Evolutionary conservation across 208 protist genomes (phyloP).

Genomic region (Balamuthia mandrillaris): DNA sequence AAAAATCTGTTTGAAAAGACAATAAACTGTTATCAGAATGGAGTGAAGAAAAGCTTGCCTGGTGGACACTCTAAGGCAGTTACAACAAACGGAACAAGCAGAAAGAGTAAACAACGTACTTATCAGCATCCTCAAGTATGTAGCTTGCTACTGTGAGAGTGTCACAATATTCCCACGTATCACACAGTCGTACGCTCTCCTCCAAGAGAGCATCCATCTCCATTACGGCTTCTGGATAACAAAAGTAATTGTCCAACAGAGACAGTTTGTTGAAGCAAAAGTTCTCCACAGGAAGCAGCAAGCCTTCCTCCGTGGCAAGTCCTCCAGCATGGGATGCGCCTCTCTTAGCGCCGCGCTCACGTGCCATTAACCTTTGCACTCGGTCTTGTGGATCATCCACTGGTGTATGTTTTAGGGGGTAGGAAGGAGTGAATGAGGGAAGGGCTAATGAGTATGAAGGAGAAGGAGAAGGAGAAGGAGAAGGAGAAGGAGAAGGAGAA

Average conservation of each 20-base stretch:
- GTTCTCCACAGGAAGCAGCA: constrained; percentile 30
- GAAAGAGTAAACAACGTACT: neutral
- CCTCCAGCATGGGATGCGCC: too few species aligned
- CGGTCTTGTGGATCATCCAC: too few species aligned
- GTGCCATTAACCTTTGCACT: too few species aligned
- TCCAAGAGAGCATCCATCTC: constrained; percentile 1
- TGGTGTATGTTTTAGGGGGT: too few species aligned
- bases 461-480: too few species aligned
- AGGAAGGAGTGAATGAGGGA: too few species aligned
- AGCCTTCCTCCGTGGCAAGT: too few species aligned
- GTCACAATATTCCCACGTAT: constrained; percentile 36
- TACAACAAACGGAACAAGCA: neutral
- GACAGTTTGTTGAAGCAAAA: constrained; percentile 40
- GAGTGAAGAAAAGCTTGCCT: neutral
- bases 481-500: too few species aligned
- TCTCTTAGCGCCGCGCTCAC: too few species aligned
- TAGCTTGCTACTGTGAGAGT: constrained; percentile 16
- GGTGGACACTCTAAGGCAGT: too few species aligned
- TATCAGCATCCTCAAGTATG: constrained; percentile 16
- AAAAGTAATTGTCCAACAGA: constrained; percentile 35
- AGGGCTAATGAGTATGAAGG: too few species aligned
- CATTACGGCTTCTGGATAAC: constrained; percentile 32
- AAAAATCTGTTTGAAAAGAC: neutral
- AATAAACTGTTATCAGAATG: neutral
- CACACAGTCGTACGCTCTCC: constrained; percentile 25